phyloP scores from a whole-genome alignment of 2,329 filamentous ascomycete species.

The Claviceps maximensis region DNA sequence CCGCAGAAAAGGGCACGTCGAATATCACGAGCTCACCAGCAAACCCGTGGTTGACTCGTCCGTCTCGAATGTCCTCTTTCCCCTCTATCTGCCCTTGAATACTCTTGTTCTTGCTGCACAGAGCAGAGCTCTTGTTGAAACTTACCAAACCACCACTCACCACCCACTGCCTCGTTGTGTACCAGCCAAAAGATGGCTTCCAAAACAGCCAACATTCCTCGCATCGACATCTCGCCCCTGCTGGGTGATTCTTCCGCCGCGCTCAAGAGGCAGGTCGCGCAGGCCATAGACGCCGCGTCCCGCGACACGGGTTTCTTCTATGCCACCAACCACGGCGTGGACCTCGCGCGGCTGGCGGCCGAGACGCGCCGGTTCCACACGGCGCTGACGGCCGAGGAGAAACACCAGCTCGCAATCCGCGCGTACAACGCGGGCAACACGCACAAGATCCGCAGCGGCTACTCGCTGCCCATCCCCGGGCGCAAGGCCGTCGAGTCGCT shows the following conservation, averaged over 20 bases:
- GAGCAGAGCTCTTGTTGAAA: no score
- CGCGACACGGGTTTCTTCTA: conserved; percentile 7
- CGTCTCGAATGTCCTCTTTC: no score
- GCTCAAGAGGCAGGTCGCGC: conserved; percentile 4
- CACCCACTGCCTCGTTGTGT: not conserved
- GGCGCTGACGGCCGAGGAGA: conserved; percentile 5
- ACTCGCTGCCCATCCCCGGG: not conserved
- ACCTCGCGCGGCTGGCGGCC: conserved; percentile 4
- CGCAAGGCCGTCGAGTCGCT: not conserved
- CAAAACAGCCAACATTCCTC: conserved; percentile 4
- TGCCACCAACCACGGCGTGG: conserved; percentile 7
- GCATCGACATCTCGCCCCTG: conserved; percentile 6
- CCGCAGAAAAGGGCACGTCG: no score
- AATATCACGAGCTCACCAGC: no score
- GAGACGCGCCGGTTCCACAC: conserved; percentile 6
- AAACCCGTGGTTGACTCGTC: no score
- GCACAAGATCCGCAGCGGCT: conserved; percentile 5
- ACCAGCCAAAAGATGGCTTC: not conserved
- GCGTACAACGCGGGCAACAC: conserved; percentile 6
- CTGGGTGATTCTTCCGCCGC: conserved; percentile 1
- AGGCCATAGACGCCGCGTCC: conserved; percentile 5
- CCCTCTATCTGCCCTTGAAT: no score
- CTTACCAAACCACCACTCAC: not conserved
- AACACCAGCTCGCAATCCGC: conserved; percentile 5
- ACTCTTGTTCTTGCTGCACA: no score